These are phyloP conservation scores for Coniochaeta hoffmannii DNA, from an alignment of 2,329 filamentous ascomycete genomes.

Conservation along the genomic window DNA sequence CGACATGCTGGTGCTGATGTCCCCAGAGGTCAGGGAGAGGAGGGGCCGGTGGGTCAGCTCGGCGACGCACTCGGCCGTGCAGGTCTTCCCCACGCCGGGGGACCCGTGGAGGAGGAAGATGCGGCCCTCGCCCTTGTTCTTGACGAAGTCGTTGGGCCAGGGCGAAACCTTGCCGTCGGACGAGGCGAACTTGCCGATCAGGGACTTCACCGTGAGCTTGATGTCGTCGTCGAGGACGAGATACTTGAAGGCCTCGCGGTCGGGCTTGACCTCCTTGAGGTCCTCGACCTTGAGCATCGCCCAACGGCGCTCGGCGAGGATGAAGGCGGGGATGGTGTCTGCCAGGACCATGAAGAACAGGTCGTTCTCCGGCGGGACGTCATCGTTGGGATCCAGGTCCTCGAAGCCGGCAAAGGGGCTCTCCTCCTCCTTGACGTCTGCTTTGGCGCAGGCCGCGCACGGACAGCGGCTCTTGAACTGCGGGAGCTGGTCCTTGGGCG, in stretches of 20 bases:
- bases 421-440: constrained; percentile 8
- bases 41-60: constrained; percentile 43
- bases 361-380: constrained; percentile 29
- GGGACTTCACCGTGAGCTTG: constrained; percentile 37
- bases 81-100: constrained; percentile 51
- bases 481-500: constrained; percentile 28
- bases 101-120: constrained; percentile 45
- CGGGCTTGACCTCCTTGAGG: constrained; percentile 31
- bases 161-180: constrained; percentile 30
- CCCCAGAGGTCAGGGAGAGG: constrained; percentile 41
- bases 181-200: constrained; percentile 39
- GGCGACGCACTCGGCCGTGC: constrained; percentile 47
- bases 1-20: constrained; percentile 30
- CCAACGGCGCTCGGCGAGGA: constrained; percentile 37
- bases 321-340: constrained; percentile 38
- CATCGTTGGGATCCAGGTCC: constrained; percentile 26
- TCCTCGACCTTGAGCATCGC: constrained; percentile 31
- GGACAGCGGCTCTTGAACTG: constrained; percentile 31
- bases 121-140: constrained; percentile 41
- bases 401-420: constrained; percentile 31
- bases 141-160: constrained; percentile 39
- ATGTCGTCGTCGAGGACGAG: constrained; percentile 40
- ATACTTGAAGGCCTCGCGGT: constrained; percentile 41
- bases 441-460: constrained; percentile 27
- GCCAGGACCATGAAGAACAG: constrained; percentile 35